phyloP scores from a whole-genome alignment of 208 protist genomes.

The Porcisia deanei region DNA sequence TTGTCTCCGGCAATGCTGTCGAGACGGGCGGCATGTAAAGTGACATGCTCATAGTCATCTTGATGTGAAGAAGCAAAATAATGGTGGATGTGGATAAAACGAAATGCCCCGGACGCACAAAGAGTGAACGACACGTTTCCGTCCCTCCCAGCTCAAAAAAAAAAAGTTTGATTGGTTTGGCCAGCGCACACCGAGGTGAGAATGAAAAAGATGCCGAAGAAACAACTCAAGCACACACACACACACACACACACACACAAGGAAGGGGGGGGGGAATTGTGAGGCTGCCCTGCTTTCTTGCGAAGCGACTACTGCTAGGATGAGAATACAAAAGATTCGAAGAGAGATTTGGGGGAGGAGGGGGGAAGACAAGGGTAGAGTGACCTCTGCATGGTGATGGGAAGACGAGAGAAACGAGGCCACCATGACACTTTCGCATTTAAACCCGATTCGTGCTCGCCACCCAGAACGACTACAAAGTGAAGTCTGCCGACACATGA shows the following conservation, averaged over 20 bases:
- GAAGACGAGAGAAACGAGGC: neutral
- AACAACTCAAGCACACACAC: neutral
- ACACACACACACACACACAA: neutral
- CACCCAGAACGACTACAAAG: neutral
- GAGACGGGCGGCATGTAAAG: neutral
- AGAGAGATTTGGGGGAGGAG: neutral
- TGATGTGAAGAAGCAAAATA: too few species aligned
- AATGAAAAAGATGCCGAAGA: too few species aligned
- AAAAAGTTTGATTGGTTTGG: too few species aligned
- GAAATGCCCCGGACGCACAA: too few species aligned
- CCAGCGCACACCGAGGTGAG: too few species aligned
- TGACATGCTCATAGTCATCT: neutral
- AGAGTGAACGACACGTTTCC: too few species aligned
- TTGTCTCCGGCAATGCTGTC: slow-evolving; percentile 27
- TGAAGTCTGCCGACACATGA: neutral
- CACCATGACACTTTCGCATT: neutral
- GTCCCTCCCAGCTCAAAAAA: too few species aligned
- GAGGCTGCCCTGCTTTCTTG: neutral
- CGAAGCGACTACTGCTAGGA: neutral
- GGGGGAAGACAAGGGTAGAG: neutral
- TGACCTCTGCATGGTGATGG: neutral
- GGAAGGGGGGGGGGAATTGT: too few species aligned
- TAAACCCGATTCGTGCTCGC: neutral
- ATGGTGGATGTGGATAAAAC: too few species aligned
- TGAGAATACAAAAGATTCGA: neutral